These are phyloP conservation scores for Nannochloropsis granulata DNA, from an alignment of 108 stramenopile species.

Conservation along the genomic window DNA sequence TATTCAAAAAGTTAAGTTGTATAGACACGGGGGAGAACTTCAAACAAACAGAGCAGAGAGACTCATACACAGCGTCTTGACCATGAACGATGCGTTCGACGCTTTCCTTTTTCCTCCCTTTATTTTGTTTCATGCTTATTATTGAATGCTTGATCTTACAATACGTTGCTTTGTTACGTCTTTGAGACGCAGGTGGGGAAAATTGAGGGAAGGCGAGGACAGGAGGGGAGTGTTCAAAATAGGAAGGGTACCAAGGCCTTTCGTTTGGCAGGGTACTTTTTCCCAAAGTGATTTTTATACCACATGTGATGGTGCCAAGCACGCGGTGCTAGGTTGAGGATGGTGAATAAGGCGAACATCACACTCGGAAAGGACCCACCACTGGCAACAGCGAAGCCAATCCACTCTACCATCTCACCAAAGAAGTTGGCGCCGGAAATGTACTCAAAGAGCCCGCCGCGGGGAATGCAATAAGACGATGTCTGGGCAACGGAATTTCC, in stretches of 20 bases:
- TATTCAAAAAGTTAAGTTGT: too few species aligned
- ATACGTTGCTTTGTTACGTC: too few species aligned
- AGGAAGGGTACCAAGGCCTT: constrained; percentile 59
- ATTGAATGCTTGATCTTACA: too few species aligned
- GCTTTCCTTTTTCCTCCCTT: background rate
- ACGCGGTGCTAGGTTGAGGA: constrained; percentile 60
- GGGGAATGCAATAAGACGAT: constrained; percentile 47
- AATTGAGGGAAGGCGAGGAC: too few species aligned
- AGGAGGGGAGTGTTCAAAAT: constrained; percentile 10
- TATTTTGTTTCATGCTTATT: too few species aligned
- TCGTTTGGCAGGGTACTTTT: constrained; percentile 51
- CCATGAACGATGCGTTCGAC: too few species aligned
- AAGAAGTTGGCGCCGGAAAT: constrained; percentile 62
- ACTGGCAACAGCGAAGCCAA: constrained; percentile 37
- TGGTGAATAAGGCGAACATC: constrained; percentile 55
- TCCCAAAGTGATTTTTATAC: constrained; percentile 60
- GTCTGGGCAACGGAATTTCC: background rate
- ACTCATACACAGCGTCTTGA: too few species aligned
- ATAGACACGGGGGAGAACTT: too few species aligned
- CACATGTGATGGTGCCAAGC: constrained; percentile 61
- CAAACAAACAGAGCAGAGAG: too few species aligned
- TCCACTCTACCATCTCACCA: constrained; percentile 76
- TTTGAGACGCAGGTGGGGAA: too few species aligned
- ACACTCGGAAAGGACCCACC: constrained; percentile 29
- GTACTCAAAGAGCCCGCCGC: constrained; percentile 50